Base-by-base conservation (phyloP, 495 filamentous ascomycete genomes). In the Neurospora tetrasperma region DNA sequence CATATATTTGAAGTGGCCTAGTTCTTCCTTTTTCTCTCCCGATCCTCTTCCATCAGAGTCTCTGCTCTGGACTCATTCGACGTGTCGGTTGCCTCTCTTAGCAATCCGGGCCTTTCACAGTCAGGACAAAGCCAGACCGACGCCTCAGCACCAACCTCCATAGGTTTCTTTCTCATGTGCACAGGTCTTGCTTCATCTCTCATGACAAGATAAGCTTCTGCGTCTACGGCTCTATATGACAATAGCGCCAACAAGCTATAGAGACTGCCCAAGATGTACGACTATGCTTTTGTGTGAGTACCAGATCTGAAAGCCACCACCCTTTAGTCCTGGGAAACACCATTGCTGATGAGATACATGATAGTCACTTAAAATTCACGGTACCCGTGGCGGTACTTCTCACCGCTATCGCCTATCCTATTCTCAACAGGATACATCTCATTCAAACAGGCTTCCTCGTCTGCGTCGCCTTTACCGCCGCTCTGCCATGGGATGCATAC, bases 401-500 rank as follows among this genome's bases (percentile, higher is more conserved):
- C 72, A 89, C 90, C 10, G 70, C 84, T 44, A 73, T 89, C 31
- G 87, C 88, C 72, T 83, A 82, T 59, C 90, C 90, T 2, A 80
- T 93, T 38, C 82, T 86, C 54, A 90, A 87, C 20, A 79, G 78
- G 62, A 79, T 88, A 42, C 89, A 91, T 70, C 69, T 88, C 10
- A 88, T 87, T 79, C 90, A 89, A 76, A 85, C 89, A 40, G 62
- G 76, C 4, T 87, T 86, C 69, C 79, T 92, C 40, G 82, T 89
- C 62, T 78, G 81, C 6, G 79, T 91, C 71, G 88, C 89, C 7
- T 85, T 92, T 59, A 73, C 84, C 35, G 85, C 88, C 0, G 91
- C 90, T 2, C 86, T 89, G 38, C 90, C 90, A 38, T 92, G 90
- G 90, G 90, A 92, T 74, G 90, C 89, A 10, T 91, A 92, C 80